phyloP scores from a whole-genome alignment of 768 basidiomycete genomes.

The Tulasnella sp. region DNA sequence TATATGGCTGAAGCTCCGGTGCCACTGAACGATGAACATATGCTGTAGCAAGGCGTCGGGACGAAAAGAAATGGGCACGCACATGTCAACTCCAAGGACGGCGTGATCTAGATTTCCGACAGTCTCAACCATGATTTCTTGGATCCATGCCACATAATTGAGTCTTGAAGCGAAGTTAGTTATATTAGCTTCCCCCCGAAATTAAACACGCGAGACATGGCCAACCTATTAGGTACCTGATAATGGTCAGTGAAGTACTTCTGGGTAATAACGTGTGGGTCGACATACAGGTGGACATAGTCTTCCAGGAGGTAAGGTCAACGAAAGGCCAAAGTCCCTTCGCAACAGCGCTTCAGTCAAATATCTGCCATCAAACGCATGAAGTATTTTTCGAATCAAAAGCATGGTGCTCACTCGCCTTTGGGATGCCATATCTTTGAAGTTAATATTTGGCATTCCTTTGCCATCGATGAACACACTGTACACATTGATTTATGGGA shows the following conservation, averaged over 20 bases:
- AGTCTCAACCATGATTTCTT: conserved; percentile 42
- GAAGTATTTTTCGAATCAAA: not conserved
- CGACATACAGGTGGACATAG: conserved; percentile 68
- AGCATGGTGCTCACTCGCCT: conserved; percentile 35
- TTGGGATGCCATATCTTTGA: conserved; percentile 55
- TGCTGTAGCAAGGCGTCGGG: not conserved
- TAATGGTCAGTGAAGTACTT: too few relatives aligned
- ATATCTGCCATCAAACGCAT: conserved; percentile 33
- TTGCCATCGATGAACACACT: conserved; percentile 23
- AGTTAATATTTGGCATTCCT: conserved; percentile 46
- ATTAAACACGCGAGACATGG: not conserved
- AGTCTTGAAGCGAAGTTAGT: conserved; percentile 34
- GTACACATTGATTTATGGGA: not conserved
- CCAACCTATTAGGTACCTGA: conserved; percentile 64
- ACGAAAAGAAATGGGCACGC: too few relatives aligned
- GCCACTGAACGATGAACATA: conserved; percentile 40
- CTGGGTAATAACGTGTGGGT: not conserved
- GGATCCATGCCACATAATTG: conserved; percentile 79
- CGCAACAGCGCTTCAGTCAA: conserved; percentile 67
- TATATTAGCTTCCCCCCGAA: not conserved
- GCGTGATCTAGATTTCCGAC: conserved; percentile 16
- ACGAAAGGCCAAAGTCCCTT: conserved; percentile 53
- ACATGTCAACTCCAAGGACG: conserved; percentile 66
- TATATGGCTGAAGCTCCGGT: conserved; percentile 89
- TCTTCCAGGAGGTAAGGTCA: conserved; percentile 53